Base-by-base conservation (phyloP, 116 monocot species). In the Papilionanthe hybrid region DNA sequence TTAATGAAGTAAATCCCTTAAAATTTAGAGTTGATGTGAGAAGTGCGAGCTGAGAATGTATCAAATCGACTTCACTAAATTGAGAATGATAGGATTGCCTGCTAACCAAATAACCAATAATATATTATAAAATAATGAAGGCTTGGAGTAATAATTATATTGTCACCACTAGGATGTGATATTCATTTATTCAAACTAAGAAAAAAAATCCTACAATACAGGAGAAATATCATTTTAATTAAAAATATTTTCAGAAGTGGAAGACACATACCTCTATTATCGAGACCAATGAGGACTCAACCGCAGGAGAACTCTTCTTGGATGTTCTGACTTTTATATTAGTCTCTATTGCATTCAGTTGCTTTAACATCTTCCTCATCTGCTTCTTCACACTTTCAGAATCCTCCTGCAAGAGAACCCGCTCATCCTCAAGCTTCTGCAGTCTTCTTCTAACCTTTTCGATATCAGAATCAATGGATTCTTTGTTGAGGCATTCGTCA, bases 241-340 rank as follows among this genome's bases (percentile, higher is more conserved):
- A 9, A 63, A 25, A 63, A 23, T 25, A 0, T 63, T 7, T 63
- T 63, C n/a, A 63, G 23, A 63, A 63, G 23, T 27, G 17, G 30
- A 3, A 30, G 5, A 20, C 37, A 55, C 20, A n/a, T 88, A 94
- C 94, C 94, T 94, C 91, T 83, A 91, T 89, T 7, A 91, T 42
- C 27, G 87, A 89, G 18, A 74, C 78, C 17, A 83, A 44, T 42
- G 79, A 15, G 23, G 79, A 42, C 0, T 89, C 83, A 68, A 88
- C 85, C 15, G 72, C 30, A 42, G 1, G 57, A 20, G 77, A 48
- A 43, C 10, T 68, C 43, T 88, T 86, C 73, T 76, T 85, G 9
- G 81, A 55, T 19, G 41, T 19, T 17, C 77, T 45, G 7, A 32
- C 49, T 56, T 76, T 82, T n/a, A 89, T 78, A 19, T 81, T 76